Percentiles rank a stretch among this genome's conserved stretches.
Conservation (phyloP, 176 grass and related monocot species). For the Cenchrus fungigraminus region DNA sequence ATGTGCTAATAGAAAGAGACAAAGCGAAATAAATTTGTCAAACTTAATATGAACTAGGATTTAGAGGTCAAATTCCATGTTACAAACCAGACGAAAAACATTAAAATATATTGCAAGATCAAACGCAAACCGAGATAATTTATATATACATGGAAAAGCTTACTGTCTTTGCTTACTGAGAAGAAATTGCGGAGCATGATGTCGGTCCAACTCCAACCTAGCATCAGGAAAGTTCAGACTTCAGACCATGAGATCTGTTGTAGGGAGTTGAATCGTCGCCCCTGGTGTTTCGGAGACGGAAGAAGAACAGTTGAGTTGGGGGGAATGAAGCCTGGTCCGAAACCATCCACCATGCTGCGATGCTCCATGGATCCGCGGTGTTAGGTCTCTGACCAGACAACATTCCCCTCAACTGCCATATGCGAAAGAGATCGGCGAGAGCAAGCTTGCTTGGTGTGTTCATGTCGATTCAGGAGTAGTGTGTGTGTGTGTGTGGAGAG, state of each 20-base stretch:
- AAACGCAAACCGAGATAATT: neutral
- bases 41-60: neutral
- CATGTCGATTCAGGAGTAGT: slow-evolving; percentile 3
- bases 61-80: neutral
- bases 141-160: neutral
- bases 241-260: slow-evolving; percentile 1
- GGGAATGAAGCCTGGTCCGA: slow-evolving; percentile 99
- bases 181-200: neutral
- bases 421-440: neutral
- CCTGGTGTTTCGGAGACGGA: neutral
- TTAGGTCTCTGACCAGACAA: slow-evolving; percentile 89
- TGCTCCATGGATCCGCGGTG: slow-evolving; percentile 3
- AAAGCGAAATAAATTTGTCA: neutral
- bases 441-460: neutral
- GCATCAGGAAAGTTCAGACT: too few species aligned
- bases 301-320: slow-evolving; percentile 62
- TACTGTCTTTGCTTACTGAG: neutral
- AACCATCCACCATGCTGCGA: slow-evolving; percentile 45
- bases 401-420: slow-evolving; percentile 91
- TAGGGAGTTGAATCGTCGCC: neutral
- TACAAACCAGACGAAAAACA: neutral
- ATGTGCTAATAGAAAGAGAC: neutral
- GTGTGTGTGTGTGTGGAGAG: neutral
- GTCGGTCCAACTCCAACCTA: too few species aligned
- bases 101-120: neutral